Percentiles rank a stretch among this genome's conserved stretches.
Evolutionary conservation across 306 rosid genomes (phyloP).

Genomic region (Lupinus albus): DNA sequence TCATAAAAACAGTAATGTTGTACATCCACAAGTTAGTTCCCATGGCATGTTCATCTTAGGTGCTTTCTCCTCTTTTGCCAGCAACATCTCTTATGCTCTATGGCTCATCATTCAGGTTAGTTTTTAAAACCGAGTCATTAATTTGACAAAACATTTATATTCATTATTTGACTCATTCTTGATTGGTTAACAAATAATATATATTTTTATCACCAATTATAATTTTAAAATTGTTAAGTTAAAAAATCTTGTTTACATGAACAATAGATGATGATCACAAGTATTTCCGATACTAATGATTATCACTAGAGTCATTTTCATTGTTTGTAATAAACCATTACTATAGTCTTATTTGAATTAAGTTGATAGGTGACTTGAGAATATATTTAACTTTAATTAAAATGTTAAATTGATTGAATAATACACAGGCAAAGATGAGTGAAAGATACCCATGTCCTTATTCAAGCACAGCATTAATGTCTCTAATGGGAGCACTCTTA

Average conservation of each 20-base stretch:
- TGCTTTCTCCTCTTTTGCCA: constrained; percentile 32
- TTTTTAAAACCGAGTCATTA: too few species aligned
- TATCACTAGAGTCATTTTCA: too few species aligned
- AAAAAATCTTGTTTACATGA: too few species aligned
- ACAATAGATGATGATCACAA: too few species aligned
- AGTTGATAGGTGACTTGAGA: neutral
- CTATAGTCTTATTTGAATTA: too few species aligned
- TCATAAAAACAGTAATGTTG: neutral
- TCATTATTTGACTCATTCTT: too few species aligned
- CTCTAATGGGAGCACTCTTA: constrained; percentile 31
- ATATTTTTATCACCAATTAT: too few species aligned
- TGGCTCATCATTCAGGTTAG: constrained; percentile 58
- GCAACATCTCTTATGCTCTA: constrained; percentile 36
- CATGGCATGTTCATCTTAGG: constrained; percentile 19
- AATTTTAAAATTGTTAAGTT: too few species aligned
- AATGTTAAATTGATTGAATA: neutral
- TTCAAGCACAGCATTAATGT: constrained; percentile 49
- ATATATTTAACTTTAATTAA: neutral
- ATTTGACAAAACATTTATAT: too few species aligned
- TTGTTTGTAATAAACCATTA: too few species aligned
- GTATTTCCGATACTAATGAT: too few species aligned
- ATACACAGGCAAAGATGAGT: constrained; percentile 52
- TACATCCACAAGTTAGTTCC: neutral
- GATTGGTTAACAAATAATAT: too few species aligned
- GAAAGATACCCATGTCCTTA: constrained; percentile 44